Percentiles rank a stretch among this genome's conserved stretches.
These are phyloP conservation scores for Botrytis paeoniae DNA, from an alignment of 2,329 filamentous ascomycete genomes.

Conservation along the genomic window DNA sequence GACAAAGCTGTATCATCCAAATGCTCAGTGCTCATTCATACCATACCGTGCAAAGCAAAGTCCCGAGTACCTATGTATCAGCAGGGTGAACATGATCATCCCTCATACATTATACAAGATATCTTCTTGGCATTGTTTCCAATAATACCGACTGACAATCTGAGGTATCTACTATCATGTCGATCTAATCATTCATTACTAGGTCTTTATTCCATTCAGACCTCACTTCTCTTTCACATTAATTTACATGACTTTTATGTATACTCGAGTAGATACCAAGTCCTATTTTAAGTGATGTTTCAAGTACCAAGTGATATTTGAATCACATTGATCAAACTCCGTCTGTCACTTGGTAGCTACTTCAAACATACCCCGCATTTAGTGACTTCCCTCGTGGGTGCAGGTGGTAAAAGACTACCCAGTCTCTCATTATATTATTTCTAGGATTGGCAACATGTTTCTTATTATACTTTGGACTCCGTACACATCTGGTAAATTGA, in stretches of 20 bases:
- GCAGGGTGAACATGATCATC: not conserved
- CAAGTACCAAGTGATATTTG: not conserved
- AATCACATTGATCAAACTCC: not conserved
- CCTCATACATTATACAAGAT: not conserved
- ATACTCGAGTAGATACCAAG: not conserved
- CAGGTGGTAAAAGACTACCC: too few relatives aligned
- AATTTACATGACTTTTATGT: rapidly evolving
- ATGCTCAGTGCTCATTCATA: not conserved
- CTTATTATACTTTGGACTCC: too few relatives aligned
- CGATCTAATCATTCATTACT: too few relatives aligned
- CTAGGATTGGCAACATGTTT: too few relatives aligned
- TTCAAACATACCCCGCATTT: not conserved
- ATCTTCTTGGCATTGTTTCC: not conserved
- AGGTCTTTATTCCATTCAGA: not conserved
- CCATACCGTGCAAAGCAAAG: not conserved
- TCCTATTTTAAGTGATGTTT: not conserved
- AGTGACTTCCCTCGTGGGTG: not conserved
- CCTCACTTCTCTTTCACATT: not conserved
- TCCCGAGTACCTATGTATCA: not conserved
- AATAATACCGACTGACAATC: not conserved
- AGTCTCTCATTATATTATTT: too few relatives aligned
- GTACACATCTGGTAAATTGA: too few relatives aligned
- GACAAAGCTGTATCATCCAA: not conserved
- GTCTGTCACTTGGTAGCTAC: not conserved
- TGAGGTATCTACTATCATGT: too few relatives aligned